These are phyloP conservation scores for Amaranthus palmeri DNA, from an alignment of 148 eudicot species.

Conservation along the genomic window DNA sequence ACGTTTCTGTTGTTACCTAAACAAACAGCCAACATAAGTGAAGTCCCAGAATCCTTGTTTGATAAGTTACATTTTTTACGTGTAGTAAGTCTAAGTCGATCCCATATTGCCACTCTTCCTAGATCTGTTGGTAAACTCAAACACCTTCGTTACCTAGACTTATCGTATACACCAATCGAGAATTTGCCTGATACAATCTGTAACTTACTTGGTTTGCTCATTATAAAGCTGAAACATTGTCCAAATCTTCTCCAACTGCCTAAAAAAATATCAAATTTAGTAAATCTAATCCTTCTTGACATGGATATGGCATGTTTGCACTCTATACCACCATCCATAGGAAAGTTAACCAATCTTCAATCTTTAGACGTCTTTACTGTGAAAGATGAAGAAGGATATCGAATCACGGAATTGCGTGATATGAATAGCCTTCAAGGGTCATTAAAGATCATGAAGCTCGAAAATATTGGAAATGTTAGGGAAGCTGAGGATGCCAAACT, in stretches of 20 bases:
- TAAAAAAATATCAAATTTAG: neutral
- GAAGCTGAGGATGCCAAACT: conserved; percentile 1
- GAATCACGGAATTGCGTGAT: conserved; percentile 8
- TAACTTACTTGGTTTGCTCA: neutral
- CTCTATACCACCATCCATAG: neutral
- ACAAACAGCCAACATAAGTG: neutral
- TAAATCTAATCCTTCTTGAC: conserved; percentile 9
- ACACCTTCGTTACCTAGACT: conserved; percentile 17
- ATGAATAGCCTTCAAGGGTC: conserved; percentile 7
- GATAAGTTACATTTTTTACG: neutral
- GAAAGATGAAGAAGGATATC: neutral
- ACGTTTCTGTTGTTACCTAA: conserved; percentile 11
- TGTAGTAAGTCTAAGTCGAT: neutral
- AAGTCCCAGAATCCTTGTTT: neutral
- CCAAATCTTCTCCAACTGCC: neutral
- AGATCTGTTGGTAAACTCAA: conserved; percentile 6
- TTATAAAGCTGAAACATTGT: conserved; percentile 6
- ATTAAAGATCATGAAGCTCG: neutral
- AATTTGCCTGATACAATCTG: neutral
- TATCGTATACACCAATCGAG: neutral
- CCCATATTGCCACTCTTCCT: conserved; percentile 2
- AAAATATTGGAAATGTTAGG: neutral
- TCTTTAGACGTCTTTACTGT: neutral
- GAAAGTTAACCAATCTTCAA: conserved; percentile 12
- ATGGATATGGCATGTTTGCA: neutral